A percentile compares a stretch with the other conserved stretches of the same genome.
These are phyloP conservation scores for Mucor plumbeus DNA, from an alignment of 371 early-diverging fungal genomes.

Conservation along the genomic window DNA sequence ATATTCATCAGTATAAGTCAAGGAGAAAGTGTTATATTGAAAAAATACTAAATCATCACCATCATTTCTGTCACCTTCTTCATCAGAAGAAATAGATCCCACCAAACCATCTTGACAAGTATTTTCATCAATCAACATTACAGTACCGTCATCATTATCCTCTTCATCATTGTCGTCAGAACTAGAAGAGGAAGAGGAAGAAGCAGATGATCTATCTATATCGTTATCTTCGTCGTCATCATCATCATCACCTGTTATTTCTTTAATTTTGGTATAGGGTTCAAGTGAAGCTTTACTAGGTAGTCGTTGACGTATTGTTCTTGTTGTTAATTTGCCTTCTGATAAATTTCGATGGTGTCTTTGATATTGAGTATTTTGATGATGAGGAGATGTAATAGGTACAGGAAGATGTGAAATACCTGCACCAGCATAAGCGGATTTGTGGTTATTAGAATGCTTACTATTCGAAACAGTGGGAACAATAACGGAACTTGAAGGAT, in stretches of 20 bases:
- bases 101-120: neutral
- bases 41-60: constrained; percentile 17
- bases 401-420: constrained; percentile 26
- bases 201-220: neutral
- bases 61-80: constrained; percentile 15
- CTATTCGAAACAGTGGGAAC: neutral
- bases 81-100: neutral
- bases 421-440: neutral
- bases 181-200: neutral
- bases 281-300: constrained; percentile 60
- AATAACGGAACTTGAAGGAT: neutral
- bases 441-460: neutral
- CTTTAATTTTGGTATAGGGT: constrained; percentile 63
- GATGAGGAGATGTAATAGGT: constrained; percentile 15
- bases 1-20: constrained; percentile 66
- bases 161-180: constrained; percentile 56
- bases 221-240: constrained; percentile 36
- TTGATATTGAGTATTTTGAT: neutral
- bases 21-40: constrained; percentile 50
- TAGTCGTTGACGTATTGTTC: constrained; percentile 40
- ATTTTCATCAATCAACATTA: neutral
- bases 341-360: constrained; percentile 14
- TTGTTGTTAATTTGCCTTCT: constrained; percentile 20
- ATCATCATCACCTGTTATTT: constrained; percentile 58
- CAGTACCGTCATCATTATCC: constrained; percentile 12